These are phyloP conservation scores for Sporothrix curviconia DNA, from an alignment of 2,329 filamentous ascomycete genomes.

Conservation along the genomic window DNA sequence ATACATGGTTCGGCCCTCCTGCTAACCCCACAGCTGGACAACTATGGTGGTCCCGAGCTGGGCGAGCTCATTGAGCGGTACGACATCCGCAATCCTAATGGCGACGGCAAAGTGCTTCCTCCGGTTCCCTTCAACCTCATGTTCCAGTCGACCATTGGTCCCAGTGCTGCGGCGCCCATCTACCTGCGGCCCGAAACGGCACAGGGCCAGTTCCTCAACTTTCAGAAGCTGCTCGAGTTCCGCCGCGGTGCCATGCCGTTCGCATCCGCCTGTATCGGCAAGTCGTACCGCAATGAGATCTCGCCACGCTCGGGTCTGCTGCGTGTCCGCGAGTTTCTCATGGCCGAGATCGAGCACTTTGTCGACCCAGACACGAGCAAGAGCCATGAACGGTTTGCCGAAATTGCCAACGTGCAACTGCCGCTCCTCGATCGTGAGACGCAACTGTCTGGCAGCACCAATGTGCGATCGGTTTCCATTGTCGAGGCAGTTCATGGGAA, in stretches of 20 bases:
- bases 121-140: constrained; percentile 98
- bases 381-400: constrained; percentile 82
- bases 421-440: constrained; percentile 77
- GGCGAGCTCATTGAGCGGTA: constrained; percentile 85
- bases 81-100: constrained; percentile 86
- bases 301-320: constrained; percentile 86
- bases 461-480: constrained; percentile 78
- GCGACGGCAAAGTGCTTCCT: constrained; percentile 66
- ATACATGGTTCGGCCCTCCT: constrained; percentile 94
- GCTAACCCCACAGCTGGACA: constrained; percentile 89
- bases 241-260: constrained; percentile 96
- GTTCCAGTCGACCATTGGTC: constrained; percentile 91
- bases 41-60: constrained; percentile 78
- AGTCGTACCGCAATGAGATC: constrained; percentile 97
- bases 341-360: constrained; percentile 99
- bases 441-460: constrained; percentile 81
- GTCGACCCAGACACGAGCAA: constrained; percentile 93
- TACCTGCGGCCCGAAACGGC: constrained; percentile 92
- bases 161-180: constrained; percentile 75
- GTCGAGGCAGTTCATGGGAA: constrained; percentile 63
- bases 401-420: constrained; percentile 78
- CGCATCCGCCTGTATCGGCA: constrained; percentile 92
- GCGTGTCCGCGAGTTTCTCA: constrained; percentile 92
- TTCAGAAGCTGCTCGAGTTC: constrained; percentile 86
- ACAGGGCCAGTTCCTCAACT: constrained; percentile 97